Conservation (phyloP, 2,329 filamentous ascomycete species). For the Penicillium sp. region DNA sequence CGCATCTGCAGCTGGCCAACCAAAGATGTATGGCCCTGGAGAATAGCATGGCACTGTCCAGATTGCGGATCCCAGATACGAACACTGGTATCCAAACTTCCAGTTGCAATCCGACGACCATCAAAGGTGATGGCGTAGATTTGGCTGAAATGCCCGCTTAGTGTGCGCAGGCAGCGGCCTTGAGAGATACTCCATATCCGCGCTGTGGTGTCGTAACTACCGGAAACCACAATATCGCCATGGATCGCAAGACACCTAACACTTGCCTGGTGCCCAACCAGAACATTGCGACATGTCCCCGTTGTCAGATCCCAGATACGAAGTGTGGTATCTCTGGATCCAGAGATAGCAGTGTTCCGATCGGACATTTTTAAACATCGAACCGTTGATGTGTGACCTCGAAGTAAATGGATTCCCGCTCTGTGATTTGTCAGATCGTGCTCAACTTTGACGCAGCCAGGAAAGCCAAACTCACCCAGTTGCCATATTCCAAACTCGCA, state of each 20-base stretch:
- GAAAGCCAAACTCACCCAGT: conserved; percentile 65
- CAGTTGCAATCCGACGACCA: conserved; percentile 87
- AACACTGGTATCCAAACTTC: conserved; percentile 94
- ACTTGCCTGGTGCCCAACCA: conserved; percentile 93
- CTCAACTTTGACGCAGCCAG: conserved; percentile 7
- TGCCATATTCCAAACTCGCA: conserved; percentile 93
- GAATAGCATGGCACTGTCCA: conserved; percentile 82
- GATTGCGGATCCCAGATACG: conserved; percentile 92
- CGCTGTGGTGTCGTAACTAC: conserved; percentile 95
- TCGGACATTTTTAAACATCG: conserved; percentile 98
- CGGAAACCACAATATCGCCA: conserved; percentile 95
- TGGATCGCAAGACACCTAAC: conserved; percentile 95
- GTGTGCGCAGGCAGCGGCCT: conserved; percentile 84
- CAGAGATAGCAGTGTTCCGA: conserved; percentile 89
- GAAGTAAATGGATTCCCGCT: conserved; percentile 74
- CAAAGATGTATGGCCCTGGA: conserved; percentile 95
- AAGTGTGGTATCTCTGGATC: conserved; percentile 90
- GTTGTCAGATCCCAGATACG: conserved; percentile 92
- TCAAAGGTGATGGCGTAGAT: conserved; percentile 99
- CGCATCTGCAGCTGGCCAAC: conserved; percentile 97
- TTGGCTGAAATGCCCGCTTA: conserved; percentile 95
- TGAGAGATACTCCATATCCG: conserved; percentile 98
- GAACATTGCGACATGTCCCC: conserved; percentile 84
- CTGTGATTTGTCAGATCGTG: conserved; percentile 44
- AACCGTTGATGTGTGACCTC: conserved; percentile 95